Conservation (phyloP, 371 early-diverging fungal genomes). For the Lichtheimia ornata region DNA sequence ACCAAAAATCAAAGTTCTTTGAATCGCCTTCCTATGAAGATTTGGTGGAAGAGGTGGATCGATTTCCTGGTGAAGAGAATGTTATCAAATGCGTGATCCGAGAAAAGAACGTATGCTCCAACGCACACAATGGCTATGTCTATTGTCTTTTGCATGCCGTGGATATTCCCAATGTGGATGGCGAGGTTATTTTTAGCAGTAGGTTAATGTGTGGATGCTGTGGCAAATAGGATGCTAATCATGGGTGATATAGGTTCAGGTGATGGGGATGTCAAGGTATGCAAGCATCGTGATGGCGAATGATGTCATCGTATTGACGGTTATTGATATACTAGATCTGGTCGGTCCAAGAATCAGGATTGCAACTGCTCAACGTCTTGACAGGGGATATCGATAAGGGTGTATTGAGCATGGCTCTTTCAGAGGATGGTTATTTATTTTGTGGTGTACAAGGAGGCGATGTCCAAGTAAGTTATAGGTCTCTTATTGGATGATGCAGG, state of each 20-base stretch:
- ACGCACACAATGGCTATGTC: constrained; percentile 80
- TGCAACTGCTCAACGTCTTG: constrained; percentile 44
- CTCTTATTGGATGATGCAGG: background rate
- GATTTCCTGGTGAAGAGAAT: constrained; percentile 31
- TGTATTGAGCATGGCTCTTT: constrained; percentile 63
- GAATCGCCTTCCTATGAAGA: constrained; percentile 22
- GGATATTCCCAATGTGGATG: constrained; percentile 54
- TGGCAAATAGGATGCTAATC: too few species aligned
- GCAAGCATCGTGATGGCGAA: background rate
- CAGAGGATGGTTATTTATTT: constrained; percentile 71
- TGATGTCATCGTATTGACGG: background rate
- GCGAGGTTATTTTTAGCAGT: constrained; percentile 66
- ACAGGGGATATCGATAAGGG: constrained; percentile 62
- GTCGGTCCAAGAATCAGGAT: constrained; percentile 44
- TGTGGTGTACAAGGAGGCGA: constrained; percentile 83
- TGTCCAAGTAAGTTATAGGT: constrained; percentile 50
- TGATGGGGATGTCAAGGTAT: constrained; percentile 72
- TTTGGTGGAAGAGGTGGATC: constrained; percentile 18
- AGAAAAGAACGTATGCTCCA: constrained; percentile 54
- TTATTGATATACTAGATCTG: constrained; percentile 47
- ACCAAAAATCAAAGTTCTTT: constrained; percentile 48
- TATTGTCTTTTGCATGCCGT: constrained; percentile 63
- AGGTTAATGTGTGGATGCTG: constrained; percentile 6
- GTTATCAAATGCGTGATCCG: constrained; percentile 58
- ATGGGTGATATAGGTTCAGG: constrained; percentile 53